Evolutionary conservation across 228 moss, liverwort and hornwort genomes (phyloP).

Genomic region (Sphagnum magellanicum): DNA sequence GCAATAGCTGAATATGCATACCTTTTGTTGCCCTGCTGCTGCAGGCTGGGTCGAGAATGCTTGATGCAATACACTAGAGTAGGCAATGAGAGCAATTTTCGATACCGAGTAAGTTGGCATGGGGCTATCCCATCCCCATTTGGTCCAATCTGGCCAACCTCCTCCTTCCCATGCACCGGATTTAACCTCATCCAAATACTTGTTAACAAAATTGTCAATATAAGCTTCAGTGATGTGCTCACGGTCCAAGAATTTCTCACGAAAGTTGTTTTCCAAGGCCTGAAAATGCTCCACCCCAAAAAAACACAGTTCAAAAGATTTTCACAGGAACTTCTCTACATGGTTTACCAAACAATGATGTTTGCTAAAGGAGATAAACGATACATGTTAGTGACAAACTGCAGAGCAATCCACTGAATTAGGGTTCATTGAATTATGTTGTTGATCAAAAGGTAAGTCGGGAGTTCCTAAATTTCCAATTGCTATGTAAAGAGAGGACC

Average conservation of each 20-base stretch:
- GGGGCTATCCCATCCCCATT: conserved; percentile 24
- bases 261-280: conserved; percentile 22
- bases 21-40: background rate
- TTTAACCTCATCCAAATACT: conserved; percentile 30
- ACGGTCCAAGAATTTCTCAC: conserved; percentile 20
- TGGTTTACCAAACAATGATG: no score
- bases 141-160: background rate
- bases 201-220: conserved; percentile 16
- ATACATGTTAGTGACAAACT: no score
- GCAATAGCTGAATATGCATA: conserved; percentile 33
- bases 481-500: background rate
- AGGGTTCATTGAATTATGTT: no score
- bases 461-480: no score
- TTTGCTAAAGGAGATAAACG: no score
- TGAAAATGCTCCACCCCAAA: background rate
- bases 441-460: no score
- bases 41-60: conserved; percentile 9
- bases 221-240: conserved; percentile 14
- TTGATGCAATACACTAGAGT: conserved; percentile 30
- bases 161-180: conserved; percentile 23
- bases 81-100: conserved; percentile 39
- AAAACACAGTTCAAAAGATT: background rate
- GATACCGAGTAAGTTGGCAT: conserved; percentile 21
- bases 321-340: background rate
- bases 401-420: no score